phyloP scores from a whole-genome alignment of 148 eudicot genomes.

The Rhododendron molle region DNA sequence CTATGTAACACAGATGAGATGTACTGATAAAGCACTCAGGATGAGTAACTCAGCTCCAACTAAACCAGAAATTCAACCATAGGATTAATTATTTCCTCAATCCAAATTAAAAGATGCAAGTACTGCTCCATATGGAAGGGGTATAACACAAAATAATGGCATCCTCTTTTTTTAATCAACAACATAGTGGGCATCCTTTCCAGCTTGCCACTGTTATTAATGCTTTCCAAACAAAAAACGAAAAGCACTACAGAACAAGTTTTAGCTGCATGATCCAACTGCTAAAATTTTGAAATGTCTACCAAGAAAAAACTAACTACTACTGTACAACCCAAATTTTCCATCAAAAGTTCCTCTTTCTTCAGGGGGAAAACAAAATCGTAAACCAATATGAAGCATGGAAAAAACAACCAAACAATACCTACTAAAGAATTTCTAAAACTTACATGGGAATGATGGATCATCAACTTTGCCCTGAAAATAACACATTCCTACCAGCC shows the following conservation, averaged over 20 bases:
- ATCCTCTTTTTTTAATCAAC: no score
- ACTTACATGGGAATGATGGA: slow-evolving; percentile 80
- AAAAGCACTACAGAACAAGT: background rate
- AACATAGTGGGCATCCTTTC: no score
- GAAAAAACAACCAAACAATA: background rate
- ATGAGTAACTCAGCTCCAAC: background rate
- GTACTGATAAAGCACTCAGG: no score
- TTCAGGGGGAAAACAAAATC: background rate
- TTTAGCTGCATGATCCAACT: background rate
- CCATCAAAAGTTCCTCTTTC: background rate
- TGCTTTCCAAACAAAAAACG: no score
- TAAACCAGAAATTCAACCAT: background rate
- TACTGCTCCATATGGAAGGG: background rate
- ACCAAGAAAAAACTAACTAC: background rate
- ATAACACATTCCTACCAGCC: slow-evolving; percentile 61
- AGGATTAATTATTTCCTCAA: background rate
- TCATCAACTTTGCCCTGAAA: slow-evolving; percentile 44
- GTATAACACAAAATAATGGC: background rate
- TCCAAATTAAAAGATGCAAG: background rate
- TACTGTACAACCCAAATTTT: background rate
- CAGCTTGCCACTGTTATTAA: background rate
- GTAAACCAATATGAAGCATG: background rate
- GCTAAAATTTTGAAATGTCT: background rate
- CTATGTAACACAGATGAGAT: no score
- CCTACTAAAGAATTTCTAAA: background rate